These are phyloP conservation scores for Ichthyophthirius multifiliis DNA, from an alignment of 169 alveolate genomes.

Conservation along the genomic window DNA sequence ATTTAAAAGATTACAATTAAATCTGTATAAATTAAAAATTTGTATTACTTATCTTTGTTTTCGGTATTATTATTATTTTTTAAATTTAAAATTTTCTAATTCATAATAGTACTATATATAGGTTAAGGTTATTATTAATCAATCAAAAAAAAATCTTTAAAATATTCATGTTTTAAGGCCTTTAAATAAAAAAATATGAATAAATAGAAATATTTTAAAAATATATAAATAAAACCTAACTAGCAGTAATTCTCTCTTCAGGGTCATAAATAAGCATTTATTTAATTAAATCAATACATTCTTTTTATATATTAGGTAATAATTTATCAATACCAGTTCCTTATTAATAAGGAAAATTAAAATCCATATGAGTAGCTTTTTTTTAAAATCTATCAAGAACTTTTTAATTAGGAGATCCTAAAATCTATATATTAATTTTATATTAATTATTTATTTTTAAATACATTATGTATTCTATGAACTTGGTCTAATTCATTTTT, in stretches of 20 bases:
- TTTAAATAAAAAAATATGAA: too few species aligned
- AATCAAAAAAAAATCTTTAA: neutral
- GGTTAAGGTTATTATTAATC: neutral
- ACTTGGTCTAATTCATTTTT: constrained; percentile 77
- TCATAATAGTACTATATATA: neutral
- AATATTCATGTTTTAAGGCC: neutral
- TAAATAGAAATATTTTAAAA: too few species aligned
- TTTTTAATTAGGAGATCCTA: constrained; percentile 76
- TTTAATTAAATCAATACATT: constrained; percentile 67
- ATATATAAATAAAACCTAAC: too few species aligned
- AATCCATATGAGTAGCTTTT: constrained; percentile 69
- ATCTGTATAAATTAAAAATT: too few species aligned
- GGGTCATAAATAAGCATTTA: constrained; percentile 81
- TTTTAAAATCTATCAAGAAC: constrained; percentile 60
- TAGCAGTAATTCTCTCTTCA: constrained; percentile 88
- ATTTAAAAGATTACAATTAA: too few species aligned
- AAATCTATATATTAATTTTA: constrained; percentile 11
- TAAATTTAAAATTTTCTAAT: neutral
- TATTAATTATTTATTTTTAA: neutral
- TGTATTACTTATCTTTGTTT: too few species aligned
- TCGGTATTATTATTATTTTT: too few species aligned
- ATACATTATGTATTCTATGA: constrained; percentile 58
- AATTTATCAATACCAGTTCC: constrained; percentile 72
- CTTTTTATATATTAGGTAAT: constrained; percentile 64
- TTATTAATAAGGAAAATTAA: constrained; percentile 52